Conservation (phyloP, 1,284 basidiomycete species). For the Ceratobasidium theobromae region DNA sequence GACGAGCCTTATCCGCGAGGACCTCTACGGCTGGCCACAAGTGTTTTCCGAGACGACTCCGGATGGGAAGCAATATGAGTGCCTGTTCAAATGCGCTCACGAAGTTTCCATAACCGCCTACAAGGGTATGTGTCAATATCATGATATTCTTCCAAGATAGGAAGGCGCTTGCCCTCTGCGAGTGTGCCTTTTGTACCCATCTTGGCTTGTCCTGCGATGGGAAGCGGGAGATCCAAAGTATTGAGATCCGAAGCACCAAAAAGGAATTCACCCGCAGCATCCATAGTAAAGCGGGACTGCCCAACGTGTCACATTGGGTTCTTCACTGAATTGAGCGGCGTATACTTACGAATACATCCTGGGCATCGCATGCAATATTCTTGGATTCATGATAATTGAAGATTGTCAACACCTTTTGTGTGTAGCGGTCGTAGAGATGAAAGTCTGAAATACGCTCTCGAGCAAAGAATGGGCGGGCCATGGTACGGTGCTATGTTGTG, state of each 20-base stretch:
- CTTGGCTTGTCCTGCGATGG: conserved; percentile 23
- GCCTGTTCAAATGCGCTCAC: conserved; percentile 32
- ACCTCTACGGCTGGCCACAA: conserved; percentile 24
- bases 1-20: conserved; percentile 7
- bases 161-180: neutral
- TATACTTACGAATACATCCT: conserved; percentile 34
- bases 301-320: too few relatives aligned
- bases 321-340: too few relatives aligned
- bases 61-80: conserved; percentile 9
- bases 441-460: conserved; percentile 33
- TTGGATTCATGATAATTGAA: neutral
- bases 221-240: conserved; percentile 26
- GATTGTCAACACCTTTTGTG: conserved; percentile 28
- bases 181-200: conserved; percentile 27
- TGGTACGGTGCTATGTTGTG: conserved; percentile 29
- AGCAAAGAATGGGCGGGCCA: conserved; percentile 35
- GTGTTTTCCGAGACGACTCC: conserved; percentile 19
- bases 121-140: neutral
- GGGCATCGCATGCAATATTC: conserved; percentile 30
- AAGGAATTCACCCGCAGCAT: conserved; percentile 36
- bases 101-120: conserved; percentile 27
- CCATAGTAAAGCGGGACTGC: conserved; percentile 33
- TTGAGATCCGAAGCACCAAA: conserved; percentile 34
- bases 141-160: neutral
- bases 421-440: conserved; percentile 30